Evolutionary conservation across 208 protist species (phyloP).

Genomic region (Leishmania aethiopica): DNA sequence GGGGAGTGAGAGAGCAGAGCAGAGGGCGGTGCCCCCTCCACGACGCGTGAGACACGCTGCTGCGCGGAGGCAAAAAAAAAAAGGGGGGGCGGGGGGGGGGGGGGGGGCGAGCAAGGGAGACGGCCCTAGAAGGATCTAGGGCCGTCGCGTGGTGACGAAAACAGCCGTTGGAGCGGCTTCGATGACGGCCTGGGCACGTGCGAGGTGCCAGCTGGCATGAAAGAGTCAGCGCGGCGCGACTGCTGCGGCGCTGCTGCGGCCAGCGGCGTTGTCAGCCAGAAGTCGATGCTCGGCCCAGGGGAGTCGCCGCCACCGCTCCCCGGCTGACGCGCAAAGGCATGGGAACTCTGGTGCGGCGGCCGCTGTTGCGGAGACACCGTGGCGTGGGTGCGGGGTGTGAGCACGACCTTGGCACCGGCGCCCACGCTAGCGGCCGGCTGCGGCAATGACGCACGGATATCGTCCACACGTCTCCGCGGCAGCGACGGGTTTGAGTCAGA

Average conservation of each 20-base stretch:
- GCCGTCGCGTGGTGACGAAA: background rate
- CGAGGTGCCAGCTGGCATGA: background rate
- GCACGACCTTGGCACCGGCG: background rate
- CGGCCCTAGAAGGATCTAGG: background rate
- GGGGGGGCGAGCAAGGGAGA: background rate
- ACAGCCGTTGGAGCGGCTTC: slow-evolving; percentile 7
- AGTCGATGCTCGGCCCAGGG: background rate
- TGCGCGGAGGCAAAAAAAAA: background rate
- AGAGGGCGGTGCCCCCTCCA: background rate
- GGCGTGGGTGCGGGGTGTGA: slow-evolving; percentile 21
- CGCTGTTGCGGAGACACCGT: slow-evolving; percentile 15
- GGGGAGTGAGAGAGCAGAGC: background rate
- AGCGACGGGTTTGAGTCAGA: slow-evolving; percentile 1
- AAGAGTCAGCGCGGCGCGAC: background rate
- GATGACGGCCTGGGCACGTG: background rate
- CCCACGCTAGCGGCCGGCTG: background rate
- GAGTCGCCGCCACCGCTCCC: slow-evolving; percentile 10
- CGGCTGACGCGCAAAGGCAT: background rate
- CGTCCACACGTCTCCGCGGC: background rate
- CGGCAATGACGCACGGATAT: background rate
- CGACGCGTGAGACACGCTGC: background rate
- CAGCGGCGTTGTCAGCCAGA: background rate
- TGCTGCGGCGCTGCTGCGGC: background rate
- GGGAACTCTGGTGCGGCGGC: background rate
- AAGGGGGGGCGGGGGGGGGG: too few species aligned